These are phyloP conservation scores for Penicillium alfredii DNA, from an alignment of 495 filamentous ascomycete species.

Conservation along the genomic window DNA sequence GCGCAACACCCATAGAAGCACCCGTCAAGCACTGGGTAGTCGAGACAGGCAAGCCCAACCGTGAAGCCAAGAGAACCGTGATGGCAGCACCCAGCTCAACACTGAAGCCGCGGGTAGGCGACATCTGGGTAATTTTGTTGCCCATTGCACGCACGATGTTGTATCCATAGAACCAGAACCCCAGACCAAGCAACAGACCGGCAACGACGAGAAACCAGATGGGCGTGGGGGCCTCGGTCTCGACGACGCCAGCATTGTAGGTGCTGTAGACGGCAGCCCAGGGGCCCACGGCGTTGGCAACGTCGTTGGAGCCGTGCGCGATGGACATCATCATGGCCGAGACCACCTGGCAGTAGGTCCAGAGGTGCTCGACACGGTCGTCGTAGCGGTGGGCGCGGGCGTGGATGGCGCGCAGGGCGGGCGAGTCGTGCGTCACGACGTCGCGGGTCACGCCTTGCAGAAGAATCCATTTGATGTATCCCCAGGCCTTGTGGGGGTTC, in stretches of 20 bases:
- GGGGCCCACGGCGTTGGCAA: conserved; percentile 66
- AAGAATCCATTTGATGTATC: conserved; percentile 38
- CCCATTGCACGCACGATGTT: conserved; percentile 65
- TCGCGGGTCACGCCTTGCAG: conserved; percentile 59
- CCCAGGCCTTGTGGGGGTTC: conserved; percentile 34
- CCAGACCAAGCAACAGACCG: conserved; percentile 50
- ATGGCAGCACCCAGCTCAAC: conserved; percentile 66
- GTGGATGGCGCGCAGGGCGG: conserved; percentile 49
- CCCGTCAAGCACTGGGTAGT: conserved; percentile 39
- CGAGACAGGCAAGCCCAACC: conserved; percentile 42
- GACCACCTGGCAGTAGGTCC: conserved; percentile 63
- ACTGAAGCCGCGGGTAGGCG: conserved; percentile 60
- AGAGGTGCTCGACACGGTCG: conserved; percentile 65
- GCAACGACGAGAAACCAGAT: conserved; percentile 62
- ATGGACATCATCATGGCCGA: conserved; percentile 66
- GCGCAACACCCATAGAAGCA: conserved; percentile 31
- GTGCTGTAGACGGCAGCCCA: conserved; percentile 58
- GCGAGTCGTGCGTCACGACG: conserved; percentile 43
- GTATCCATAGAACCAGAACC: conserved; percentile 67
- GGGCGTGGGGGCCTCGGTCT: conserved; percentile 49
- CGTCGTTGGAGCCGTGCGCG: conserved; percentile 70
- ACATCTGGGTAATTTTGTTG: conserved; percentile 64
- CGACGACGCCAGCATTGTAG: conserved; percentile 40
- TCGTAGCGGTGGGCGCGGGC: conserved; percentile 59
- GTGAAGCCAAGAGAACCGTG: conserved; percentile 61